These are phyloP conservation scores for Trichoderma citrinoviride DNA, from an alignment of 2,329 filamentous ascomycete genomes.

Conservation along the genomic window DNA sequence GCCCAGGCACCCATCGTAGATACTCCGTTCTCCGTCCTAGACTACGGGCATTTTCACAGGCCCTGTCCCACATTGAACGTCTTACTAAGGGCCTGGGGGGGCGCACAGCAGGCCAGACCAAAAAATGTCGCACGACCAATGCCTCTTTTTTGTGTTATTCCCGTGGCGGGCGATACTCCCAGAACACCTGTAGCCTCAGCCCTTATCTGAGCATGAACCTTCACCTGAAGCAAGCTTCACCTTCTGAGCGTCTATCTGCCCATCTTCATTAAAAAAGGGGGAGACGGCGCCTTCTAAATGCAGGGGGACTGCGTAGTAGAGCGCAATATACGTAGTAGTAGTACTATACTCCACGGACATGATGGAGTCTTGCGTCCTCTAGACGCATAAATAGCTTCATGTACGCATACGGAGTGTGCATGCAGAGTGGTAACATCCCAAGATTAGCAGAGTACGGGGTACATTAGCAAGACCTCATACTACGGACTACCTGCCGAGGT, in stretches of 20 bases:
- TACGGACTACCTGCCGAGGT: background rate
- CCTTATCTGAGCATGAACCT: background rate
- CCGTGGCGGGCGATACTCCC: constrained; percentile 2
- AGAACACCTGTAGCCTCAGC: background rate
- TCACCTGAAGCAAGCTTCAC: constrained; percentile 15
- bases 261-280: constrained; percentile 12
- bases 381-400: constrained; percentile 10
- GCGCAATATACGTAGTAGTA: background rate
- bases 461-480: constrained; percentile 6
- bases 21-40: constrained; percentile 4
- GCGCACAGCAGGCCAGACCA: background rate
- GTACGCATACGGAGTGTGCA: background rate
- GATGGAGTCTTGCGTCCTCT: constrained; percentile 4
- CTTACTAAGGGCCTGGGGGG: background rate
- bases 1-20: constrained; percentile 5
- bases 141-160: background rate
- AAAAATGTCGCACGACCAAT: constrained; percentile 2
- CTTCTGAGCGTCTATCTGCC: background rate
- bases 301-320: background rate
- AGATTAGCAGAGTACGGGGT: constrained; percentile 13
- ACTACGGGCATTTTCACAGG: constrained; percentile 11
- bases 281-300: background rate
- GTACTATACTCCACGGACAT: background rate
- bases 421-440: background rate
- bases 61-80: constrained; percentile 2